phyloP scores from a whole-genome alignment of 2,329 filamentous ascomycete genomes.

The Leptodontidium sp. region DNA sequence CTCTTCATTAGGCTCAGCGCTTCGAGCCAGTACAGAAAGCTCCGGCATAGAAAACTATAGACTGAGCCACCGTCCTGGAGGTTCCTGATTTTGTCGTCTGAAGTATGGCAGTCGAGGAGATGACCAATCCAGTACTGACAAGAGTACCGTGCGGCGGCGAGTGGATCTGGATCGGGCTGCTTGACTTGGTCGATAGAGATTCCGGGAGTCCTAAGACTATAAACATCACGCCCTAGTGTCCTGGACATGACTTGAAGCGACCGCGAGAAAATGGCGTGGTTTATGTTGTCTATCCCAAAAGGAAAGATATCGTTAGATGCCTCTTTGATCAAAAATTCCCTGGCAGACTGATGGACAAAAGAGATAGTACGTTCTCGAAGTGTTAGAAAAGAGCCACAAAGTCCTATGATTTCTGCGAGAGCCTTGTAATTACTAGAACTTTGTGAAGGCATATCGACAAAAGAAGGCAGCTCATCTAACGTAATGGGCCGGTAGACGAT shows the following conservation, averaged over 20 bases:
- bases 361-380: conserved; percentile 39
- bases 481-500: conserved; percentile 35
- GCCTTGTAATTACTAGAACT: conserved; percentile 45
- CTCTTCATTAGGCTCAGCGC: conserved; percentile 24
- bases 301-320: conserved; percentile 45
- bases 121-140: conserved; percentile 24
- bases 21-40: conserved; percentile 26
- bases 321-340: conserved; percentile 44
- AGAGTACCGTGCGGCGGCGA: conserved; percentile 20
- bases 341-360: conserved; percentile 47
- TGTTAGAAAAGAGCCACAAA: conserved; percentile 49
- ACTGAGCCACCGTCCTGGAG: conserved; percentile 13
- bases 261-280: conserved; percentile 24
- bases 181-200: background rate
- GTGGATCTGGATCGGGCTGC: conserved; percentile 23
- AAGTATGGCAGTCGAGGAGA: conserved; percentile 11
- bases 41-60: conserved; percentile 15
- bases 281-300: conserved; percentile 31
- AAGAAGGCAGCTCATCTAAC: conserved; percentile 30
- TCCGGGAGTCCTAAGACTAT: conserved; percentile 22
- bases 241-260: conserved; percentile 23
- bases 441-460: conserved; percentile 31
- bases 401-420: conserved; percentile 43
- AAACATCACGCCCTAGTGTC: conserved; percentile 22
- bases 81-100: conserved; percentile 4